These are phyloP conservation scores for Pseudoneurospora amorphoporcata DNA, from an alignment of 495 filamentous ascomycete species.

Conservation along the genomic window DNA sequence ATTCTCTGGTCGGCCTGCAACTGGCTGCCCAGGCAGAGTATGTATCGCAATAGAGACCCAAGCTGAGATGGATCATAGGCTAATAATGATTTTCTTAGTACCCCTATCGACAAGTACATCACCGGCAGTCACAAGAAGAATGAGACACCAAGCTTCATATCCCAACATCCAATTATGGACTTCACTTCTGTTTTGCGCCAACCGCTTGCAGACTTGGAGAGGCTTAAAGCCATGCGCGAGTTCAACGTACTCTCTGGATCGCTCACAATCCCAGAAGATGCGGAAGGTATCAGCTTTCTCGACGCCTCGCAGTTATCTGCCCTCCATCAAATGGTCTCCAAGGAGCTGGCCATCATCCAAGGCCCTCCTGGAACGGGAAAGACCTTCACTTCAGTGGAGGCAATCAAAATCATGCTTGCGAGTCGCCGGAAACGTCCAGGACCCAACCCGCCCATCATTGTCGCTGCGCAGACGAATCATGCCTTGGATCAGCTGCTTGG, in stretches of 20 bases:
- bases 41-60: slow-evolving; percentile 11
- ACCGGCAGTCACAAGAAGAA: slow-evolving; percentile 33
- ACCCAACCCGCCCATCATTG: slow-evolving; percentile 42
- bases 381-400: slow-evolving; percentile 64
- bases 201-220: slow-evolving; percentile 17
- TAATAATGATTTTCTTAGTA: slow-evolving; percentile 3
- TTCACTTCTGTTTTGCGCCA: slow-evolving; percentile 21
- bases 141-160: slow-evolving; percentile 18
- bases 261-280: slow-evolving; percentile 4
- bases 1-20: slow-evolving; percentile 66
- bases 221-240: slow-evolving; percentile 41
- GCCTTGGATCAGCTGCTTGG: slow-evolving; percentile 77
- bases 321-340: slow-evolving; percentile 60
- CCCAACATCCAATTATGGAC: slow-evolving; percentile 22
- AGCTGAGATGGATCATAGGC: not conserved
- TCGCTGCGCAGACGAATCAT: slow-evolving; percentile 87
- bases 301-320: slow-evolving; percentile 62
- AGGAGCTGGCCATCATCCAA: slow-evolving; percentile 68
- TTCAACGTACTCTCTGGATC: slow-evolving; percentile 37
- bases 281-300: slow-evolving; percentile 35
- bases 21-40: slow-evolving; percentile 52
- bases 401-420: slow-evolving; percentile 57
- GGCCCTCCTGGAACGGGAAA: slow-evolving; percentile 92
- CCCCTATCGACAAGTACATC: slow-evolving; percentile 29
- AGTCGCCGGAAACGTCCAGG: slow-evolving; percentile 21